Base-by-base conservation (phyloP, 202 grass and related monocot species). In the Musa balbisiana region DNA sequence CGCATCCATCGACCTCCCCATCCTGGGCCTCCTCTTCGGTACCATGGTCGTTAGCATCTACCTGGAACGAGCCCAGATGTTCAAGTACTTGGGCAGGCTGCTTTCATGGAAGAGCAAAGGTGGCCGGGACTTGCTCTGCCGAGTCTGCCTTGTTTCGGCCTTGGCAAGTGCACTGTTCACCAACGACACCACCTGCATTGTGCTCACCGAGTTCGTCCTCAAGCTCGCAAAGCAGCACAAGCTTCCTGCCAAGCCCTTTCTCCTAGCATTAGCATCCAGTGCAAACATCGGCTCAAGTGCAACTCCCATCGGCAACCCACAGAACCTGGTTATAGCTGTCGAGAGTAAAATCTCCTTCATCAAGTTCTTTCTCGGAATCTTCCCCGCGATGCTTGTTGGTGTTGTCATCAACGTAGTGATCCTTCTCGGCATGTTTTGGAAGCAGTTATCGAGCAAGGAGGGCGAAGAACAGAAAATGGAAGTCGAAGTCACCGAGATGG, bases 11-110 rank as follows among this genome's bases (percentile, higher is more conserved):
- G 75, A 77, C 60, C 59, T 77, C 75, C 75, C 75, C 8, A 77
- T 77, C 49, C 75, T 77, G 0, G 62, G 75, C 60, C 75, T 77
- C 21, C 75, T 77, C 17, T 77, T 77, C n/a, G 75, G 75, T 49
- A 77, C 75, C 4, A 77, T 77, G 75, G 75, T 77, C 20, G 75
- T 77, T 2, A 77, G 75, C 75, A 77, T 77, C 21, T 77, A 77
- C 19, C 75, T 77, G 13, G 75, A 77, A 14, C 59, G 75, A n/a
- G 75, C 75, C 49, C 75, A 77, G n/a, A 77, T 77, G 75, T 77
- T 77, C 20, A 77, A 77, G 60, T 76, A 76, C 43, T 14, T 76
- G n/a, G 74, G n/a, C n/a, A 21, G 11, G 19, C 8, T 76, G n/a
- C 74, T 76, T 10, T 52, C 74, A 0, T 76, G 74, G 74, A 49